phyloP scores from a whole-genome alignment of 768 basidiomycete genomes.

The Kwoniella newhampshirensis region DNA sequence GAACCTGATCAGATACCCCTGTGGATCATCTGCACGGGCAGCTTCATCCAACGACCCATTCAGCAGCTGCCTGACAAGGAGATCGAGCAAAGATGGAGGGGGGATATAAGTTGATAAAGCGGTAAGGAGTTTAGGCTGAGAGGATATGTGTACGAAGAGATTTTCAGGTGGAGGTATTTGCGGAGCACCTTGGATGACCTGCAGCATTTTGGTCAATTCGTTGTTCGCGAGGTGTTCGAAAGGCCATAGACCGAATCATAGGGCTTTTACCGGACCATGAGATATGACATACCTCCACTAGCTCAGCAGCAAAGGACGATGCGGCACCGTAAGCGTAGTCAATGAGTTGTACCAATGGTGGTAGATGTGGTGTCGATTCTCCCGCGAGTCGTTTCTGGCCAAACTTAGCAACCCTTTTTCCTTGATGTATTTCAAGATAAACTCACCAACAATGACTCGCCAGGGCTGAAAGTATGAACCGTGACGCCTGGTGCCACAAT shows the following conservation, averaged over 20 bases:
- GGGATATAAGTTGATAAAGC: constrained; percentile 9
- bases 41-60: constrained; percentile 21
- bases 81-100: constrained; percentile 17
- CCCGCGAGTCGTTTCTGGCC: constrained; percentile 28
- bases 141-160: constrained; percentile 31
- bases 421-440: not conserved
- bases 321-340: constrained; percentile 24
- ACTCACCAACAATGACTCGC: constrained; percentile 42
- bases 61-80: constrained; percentile 21
- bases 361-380: constrained; percentile 21
- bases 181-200: constrained; percentile 21
- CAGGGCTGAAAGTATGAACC: constrained; percentile 1
- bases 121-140: constrained; percentile 26
- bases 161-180: constrained; percentile 35
- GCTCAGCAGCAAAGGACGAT: constrained; percentile 23
- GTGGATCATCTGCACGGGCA: constrained; percentile 45
- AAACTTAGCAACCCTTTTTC: not conserved
- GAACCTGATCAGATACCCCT: constrained; percentile 44
- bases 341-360: constrained; percentile 22
- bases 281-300: constrained; percentile 16
- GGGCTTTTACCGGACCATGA: not conserved
- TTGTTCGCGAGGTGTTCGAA: no score
- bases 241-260: no score
- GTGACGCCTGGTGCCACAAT: constrained; percentile 8
- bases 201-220: no score